A percentile compares a stretch with the other conserved stretches of the same genome.
Conservation (phyloP, 108 stramenopile genomes). For the Parietichytrium sp. region DNA sequence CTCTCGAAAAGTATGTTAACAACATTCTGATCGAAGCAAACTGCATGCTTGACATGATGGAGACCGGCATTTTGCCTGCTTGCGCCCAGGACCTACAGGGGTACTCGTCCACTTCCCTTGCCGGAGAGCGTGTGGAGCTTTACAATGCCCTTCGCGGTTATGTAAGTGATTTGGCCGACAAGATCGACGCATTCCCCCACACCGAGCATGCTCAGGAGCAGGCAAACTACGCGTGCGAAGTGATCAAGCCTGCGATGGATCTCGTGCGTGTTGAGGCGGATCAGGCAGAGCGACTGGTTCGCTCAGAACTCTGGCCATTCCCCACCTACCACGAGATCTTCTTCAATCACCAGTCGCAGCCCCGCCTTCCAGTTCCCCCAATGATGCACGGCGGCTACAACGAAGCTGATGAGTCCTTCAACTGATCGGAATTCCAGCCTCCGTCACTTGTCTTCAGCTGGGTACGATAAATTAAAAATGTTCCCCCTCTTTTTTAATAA, state of each 20-base stretch:
- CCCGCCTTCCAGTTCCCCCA: too few relatives aligned
- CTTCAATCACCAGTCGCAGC: too few relatives aligned
- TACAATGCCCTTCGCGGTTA: slow-evolving; percentile 61
- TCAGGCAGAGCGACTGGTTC: slow-evolving; percentile 81
- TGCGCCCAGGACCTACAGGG: slow-evolving; percentile 47
- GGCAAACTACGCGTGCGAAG: slow-evolving; percentile 73
- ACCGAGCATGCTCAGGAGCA: slow-evolving; percentile 53
- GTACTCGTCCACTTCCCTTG: slow-evolving; percentile 61
- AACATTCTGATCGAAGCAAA: slow-evolving; percentile 88
- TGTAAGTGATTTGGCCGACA: slow-evolving; percentile 66
- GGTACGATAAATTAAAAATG: too few relatives aligned
- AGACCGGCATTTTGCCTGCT: slow-evolving; percentile 85
- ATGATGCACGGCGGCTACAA: too few relatives aligned
- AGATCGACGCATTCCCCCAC: slow-evolving; percentile 58
- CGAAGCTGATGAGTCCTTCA: too few relatives aligned
- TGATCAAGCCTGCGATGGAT: slow-evolving; percentile 87
- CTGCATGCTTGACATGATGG: slow-evolving; percentile 85
- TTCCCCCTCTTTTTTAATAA: too few relatives aligned
- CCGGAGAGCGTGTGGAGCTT: slow-evolving; percentile 71
- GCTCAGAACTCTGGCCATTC: slow-evolving; percentile 83
- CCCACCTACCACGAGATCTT: slow-evolving; percentile 92
- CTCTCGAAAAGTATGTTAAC: slow-evolving; percentile 86
- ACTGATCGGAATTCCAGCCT: too few relatives aligned
- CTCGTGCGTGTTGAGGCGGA: slow-evolving; percentile 82
- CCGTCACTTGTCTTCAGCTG: too few relatives aligned